Evolutionary conservation across 1,284 basidiomycete genomes (phyloP).

Genomic region (Macrocybe sp.): DNA sequence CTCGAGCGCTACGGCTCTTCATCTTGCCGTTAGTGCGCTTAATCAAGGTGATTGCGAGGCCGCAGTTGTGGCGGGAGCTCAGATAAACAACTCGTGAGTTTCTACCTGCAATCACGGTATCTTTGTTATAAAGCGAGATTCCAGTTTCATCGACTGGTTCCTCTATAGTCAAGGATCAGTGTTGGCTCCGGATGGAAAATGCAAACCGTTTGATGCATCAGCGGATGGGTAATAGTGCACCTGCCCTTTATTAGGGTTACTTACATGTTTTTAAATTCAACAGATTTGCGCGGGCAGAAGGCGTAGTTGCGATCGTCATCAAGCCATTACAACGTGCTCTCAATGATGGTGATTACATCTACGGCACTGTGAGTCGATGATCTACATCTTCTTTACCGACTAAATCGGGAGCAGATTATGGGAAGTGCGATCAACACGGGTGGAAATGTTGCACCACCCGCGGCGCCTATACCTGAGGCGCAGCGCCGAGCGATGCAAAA

Average conservation of each 20-base stretch:
- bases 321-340: conserved; percentile 27
- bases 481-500: conserved; percentile 25
- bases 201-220: conserved; percentile 42
- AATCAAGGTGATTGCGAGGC: conserved; percentile 40
- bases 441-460: conserved; percentile 30
- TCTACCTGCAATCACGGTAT: neutral
- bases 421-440: conserved; percentile 34
- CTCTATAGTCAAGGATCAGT: conserved; percentile 31
- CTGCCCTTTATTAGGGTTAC: neutral
- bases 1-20: conserved; percentile 39
- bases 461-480: conserved; percentile 32
- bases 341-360: conserved; percentile 26
- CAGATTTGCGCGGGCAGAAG: conserved; percentile 29
- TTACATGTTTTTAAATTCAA: neutral
- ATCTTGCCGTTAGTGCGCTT: conserved; percentile 43
- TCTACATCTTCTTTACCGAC: neutral
- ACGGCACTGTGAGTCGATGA: conserved; percentile 23
- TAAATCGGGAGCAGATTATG: conserved; percentile 25
- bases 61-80: conserved; percentile 42
- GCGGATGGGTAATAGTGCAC: conserved; percentile 37
- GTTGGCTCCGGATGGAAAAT: conserved; percentile 40
- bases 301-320: conserved; percentile 24
- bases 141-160: conserved; percentile 27
- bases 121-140: neutral
- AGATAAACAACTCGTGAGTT: conserved; percentile 33